These are phyloP conservation scores for Kurtzmaniella natalensis DNA, from an alignment of 1,139 yeast genomes.

Conservation along the genomic window DNA sequence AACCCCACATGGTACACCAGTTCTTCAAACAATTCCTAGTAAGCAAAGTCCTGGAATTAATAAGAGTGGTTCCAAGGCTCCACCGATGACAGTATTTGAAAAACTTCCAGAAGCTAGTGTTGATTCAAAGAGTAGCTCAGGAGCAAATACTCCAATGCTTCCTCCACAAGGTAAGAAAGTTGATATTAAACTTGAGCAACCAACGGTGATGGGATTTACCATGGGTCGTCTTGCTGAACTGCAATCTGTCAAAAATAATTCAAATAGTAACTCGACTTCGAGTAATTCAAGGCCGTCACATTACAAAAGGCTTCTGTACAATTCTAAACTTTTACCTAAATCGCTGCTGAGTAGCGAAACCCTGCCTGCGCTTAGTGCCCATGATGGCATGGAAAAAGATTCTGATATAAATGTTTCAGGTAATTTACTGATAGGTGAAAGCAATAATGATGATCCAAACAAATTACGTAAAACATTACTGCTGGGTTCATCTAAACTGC, in stretches of 20 bases:
- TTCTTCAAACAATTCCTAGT: slow-evolving; percentile 25
- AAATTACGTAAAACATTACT: slow-evolving; percentile 7
- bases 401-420: background rate
- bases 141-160: slow-evolving; percentile 29
- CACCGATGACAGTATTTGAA: slow-evolving; percentile 20
- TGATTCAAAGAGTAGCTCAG: slow-evolving; percentile 14
- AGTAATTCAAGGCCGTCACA: background rate
- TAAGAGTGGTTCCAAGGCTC: slow-evolving; percentile 4
- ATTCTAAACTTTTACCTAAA: slow-evolving; percentile 10
- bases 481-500: slow-evolving; percentile 19
- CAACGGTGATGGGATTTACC: slow-evolving; percentile 42
- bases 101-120: slow-evolving; percentile 34
- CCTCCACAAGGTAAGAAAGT: slow-evolving; percentile 34
- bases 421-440: background rate
- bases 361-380: slow-evolving; percentile 11
- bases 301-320: slow-evolving; percentile 9
- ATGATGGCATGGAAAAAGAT: slow-evolving; percentile 1
- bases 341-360: slow-evolving; percentile 17
- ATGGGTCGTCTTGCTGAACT: slow-evolving; percentile 46
- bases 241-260: slow-evolving; percentile 13
- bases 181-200: slow-evolving; percentile 12
- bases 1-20: slow-evolving; percentile 50
- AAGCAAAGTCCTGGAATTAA: slow-evolving; percentile 8
- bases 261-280: background rate
- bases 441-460: background rate